Evolutionary conservation across 2,329 filamentous ascomycete species (phyloP), one percentile per base, ranked within the genome.

Genomic region (Scleromitrula shiraiana): DNA sequence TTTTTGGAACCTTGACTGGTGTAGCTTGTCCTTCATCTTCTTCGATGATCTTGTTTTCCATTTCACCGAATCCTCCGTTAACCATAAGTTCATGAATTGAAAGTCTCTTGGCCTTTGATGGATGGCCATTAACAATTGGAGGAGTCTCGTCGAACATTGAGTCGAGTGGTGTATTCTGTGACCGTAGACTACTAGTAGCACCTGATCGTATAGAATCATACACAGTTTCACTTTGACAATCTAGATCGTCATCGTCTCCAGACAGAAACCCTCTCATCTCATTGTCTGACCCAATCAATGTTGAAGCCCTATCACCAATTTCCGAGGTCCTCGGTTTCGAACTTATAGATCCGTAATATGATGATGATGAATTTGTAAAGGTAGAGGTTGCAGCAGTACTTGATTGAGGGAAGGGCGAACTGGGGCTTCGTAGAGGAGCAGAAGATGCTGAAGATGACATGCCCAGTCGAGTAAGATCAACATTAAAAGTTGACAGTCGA

Each of bases 81-180:
- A 45, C 50, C 24, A 60, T 42, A 20, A 64, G 53, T 36, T 65
- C 63, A 32, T 64, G 61, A 46, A 62, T 58, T 10, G 59, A 62
- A 20, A 62, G 54, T 30, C 59, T 52, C 41, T 61, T 60, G 29
- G 39, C 54, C 38, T 60, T 64, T 22, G n/a, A n/a, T n/a, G 52
- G 32, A 52, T 53, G 74, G 46, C 72, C 70, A 15, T 73, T 72
- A 1, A 76, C 75, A 30, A 15, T 77, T 7, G 79, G 77, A 29
- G 82, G 83, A 12, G 84, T 87, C 58, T 90, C 85, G 65, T 90
- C 85, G 64, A 89, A 90, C 71, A 89, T 85, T 20, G 80, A 86
- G 60, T 89, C 85, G 41, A 89, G 70, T 14, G 85, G 83, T 23
- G 83, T 84, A 61, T 87, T 80, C 39, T 80, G 75, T 27, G 79